Evolutionary conservation across 768 basidiomycete genomes (phyloP).

Genomic region (Leccinum disarticulatum): DNA sequence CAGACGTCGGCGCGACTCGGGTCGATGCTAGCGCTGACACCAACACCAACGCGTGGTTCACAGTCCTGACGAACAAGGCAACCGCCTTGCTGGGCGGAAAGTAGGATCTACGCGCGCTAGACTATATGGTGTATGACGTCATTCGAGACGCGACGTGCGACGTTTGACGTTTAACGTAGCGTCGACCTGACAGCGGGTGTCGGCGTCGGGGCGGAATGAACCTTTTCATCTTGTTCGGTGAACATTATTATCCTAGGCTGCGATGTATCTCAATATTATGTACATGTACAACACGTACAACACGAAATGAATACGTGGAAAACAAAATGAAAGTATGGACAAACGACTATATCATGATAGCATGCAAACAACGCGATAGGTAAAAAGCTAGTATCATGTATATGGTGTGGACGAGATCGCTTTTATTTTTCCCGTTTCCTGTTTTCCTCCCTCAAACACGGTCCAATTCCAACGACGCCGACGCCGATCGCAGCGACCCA

Average conservation of each 20-base stretch:
- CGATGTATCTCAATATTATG: background rate
- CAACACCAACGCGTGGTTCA: constrained; percentile 37
- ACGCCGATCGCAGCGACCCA: constrained; percentile 9
- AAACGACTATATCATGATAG: background rate
- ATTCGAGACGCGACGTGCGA: too few relatives aligned
- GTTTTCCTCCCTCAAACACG: background rate
- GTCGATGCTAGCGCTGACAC: constrained; percentile 30
- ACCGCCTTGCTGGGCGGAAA: constrained; percentile 39
- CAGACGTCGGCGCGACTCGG: constrained; percentile 41
- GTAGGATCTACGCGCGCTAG: background rate
- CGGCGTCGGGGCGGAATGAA: too few relatives aligned
- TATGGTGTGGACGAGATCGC: background rate
- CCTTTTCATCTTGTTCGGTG: too few relatives aligned
- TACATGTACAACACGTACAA: background rate
- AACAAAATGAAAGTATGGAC: background rate
- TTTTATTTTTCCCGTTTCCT: background rate
- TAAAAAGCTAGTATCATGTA: too few relatives aligned
- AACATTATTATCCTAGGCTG: too few relatives aligned
- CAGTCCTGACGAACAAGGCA: constrained; percentile 56
- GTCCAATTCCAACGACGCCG: constrained; percentile 3
- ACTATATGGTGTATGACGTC: too few relatives aligned
- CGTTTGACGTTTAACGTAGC: constrained; percentile 1
- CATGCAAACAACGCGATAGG: background rate
- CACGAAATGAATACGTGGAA: background rate
- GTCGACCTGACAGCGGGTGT: constrained; percentile 15